Conservation (phyloP, 441 rosid species). For the Populus hybrid region DNA sequence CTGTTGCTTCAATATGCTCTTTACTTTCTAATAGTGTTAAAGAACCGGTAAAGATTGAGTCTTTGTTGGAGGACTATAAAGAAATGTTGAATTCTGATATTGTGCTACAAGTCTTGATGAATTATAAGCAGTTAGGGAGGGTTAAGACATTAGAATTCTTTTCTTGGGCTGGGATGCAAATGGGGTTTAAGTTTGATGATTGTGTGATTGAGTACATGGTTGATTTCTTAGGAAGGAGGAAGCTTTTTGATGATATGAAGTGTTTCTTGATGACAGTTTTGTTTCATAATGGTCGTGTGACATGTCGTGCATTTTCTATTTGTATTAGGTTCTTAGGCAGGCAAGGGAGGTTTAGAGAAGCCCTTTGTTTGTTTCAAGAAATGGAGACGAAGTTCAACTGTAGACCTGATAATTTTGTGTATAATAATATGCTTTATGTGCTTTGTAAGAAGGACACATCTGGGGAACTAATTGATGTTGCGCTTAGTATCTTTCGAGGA, state of each 20-base stretch:
- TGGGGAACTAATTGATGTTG: slow-evolving; percentile 28
- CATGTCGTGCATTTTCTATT: slow-evolving; percentile 26
- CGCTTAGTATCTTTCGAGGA: slow-evolving; percentile 24
- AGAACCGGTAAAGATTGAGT: slow-evolving; percentile 9
- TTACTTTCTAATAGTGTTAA: slow-evolving; percentile 12
- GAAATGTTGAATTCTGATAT: slow-evolving; percentile 20
- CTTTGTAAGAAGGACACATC: slow-evolving; percentile 33
- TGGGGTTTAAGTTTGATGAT: slow-evolving; percentile 33
- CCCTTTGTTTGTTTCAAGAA: slow-evolving; percentile 32
- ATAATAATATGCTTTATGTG: slow-evolving; percentile 35
- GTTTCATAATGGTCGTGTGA: slow-evolving; percentile 19
- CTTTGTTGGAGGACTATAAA: slow-evolving; percentile 21
- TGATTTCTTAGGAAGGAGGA: slow-evolving; percentile 37
- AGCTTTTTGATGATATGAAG: slow-evolving; percentile 38
- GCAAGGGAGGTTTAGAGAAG: slow-evolving; percentile 31
- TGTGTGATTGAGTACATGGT: slow-evolving; percentile 27
- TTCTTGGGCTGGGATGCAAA: slow-evolving; percentile 33
- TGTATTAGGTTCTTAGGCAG: slow-evolving; percentile 35
- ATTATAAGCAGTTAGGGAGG: slow-evolving; percentile 30
- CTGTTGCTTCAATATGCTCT: slow-evolving; percentile 18
- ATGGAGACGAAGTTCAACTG: slow-evolving; percentile 31
- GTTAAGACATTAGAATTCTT: slow-evolving; percentile 30
- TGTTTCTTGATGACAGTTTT: slow-evolving; percentile 21
- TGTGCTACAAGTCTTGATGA: slow-evolving; percentile 28
- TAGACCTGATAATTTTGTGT: slow-evolving; percentile 32